These are phyloP conservation scores for Leucocoprinus leucothites DNA, from an alignment of 768 basidiomycete genomes.

Conservation along the genomic window DNA sequence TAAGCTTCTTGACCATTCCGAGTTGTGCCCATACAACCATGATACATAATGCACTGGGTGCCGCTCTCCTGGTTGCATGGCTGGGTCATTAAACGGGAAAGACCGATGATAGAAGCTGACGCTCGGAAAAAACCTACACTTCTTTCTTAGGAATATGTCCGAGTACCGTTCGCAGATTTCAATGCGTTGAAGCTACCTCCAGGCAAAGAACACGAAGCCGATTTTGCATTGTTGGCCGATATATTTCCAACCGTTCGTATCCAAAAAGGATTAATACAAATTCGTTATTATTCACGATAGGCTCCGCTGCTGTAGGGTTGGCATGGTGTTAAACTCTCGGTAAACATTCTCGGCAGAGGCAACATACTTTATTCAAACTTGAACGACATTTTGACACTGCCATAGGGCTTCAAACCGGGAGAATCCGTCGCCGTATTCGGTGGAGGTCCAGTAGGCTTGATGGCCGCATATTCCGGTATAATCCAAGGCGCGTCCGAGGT, in stretches of 20 bases:
- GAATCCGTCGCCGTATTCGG: constrained; percentile 54
- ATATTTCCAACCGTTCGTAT: constrained; percentile 50
- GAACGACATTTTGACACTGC: not conserved
- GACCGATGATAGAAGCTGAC: too few species aligned
- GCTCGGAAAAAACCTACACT: too few species aligned
- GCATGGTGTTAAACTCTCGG: constrained; percentile 50
- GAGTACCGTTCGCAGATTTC: constrained; percentile 56
- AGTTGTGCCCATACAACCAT: too few species aligned
- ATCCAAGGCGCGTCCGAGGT: constrained; percentile 50
- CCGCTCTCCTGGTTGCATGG: too few species aligned
- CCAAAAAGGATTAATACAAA: not conserved
- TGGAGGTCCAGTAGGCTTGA: constrained; percentile 52
- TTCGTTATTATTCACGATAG: not conserved
- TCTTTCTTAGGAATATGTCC: constrained; percentile 49
- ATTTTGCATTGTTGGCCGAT: constrained; percentile 52
- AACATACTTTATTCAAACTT: too few species aligned
- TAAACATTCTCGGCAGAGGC: too few species aligned
- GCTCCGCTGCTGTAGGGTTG: constrained; percentile 33
- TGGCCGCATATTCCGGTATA: constrained; percentile 55
- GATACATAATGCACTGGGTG: too few species aligned
- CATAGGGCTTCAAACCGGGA: constrained; percentile 42
- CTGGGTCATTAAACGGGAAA: too few species aligned
- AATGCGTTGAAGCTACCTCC: constrained; percentile 50
- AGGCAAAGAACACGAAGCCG: constrained; percentile 51
- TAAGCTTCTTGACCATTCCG: too few species aligned